Evolutionary conservation across 2,329 filamentous ascomycete genomes (phyloP).

Genomic region (Botrytis byssoidea): DNA sequence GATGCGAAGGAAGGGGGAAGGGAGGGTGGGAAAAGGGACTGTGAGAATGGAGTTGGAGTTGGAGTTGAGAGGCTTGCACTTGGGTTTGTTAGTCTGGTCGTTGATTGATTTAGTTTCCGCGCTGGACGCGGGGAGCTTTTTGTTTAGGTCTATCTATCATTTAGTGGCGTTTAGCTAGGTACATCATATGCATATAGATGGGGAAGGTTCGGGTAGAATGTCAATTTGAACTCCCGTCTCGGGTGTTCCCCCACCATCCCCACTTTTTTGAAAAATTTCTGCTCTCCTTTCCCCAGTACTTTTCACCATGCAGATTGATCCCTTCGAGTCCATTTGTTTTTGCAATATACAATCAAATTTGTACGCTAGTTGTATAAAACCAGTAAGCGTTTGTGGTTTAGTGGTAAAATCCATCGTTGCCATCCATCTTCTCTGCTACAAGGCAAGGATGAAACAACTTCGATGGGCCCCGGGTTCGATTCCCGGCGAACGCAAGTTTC

Average conservation of each 20-base stretch:
- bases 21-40: neutral
- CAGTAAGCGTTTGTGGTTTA: conserved; percentile 24
- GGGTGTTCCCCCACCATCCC: neutral
- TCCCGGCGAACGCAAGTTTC: too few relatives aligned
- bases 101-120: neutral
- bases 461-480: too few relatives aligned
- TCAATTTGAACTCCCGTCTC: neutral
- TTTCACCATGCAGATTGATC: too few relatives aligned
- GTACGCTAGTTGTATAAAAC: too few relatives aligned
- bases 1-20: neutral
- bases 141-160: neutral
- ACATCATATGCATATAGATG: neutral
- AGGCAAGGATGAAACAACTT: too few relatives aligned
- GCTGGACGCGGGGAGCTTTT: neutral
- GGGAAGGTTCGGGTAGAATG: neutral
- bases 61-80: neutral
- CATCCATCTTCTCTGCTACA: neutral
- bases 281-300: neutral
- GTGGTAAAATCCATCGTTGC: conserved; percentile 27
- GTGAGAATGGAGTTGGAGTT: neutral
- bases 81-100: neutral
- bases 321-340: fast-evolving
- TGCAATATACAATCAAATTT: too few relatives aligned
- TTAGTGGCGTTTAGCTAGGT: neutral
- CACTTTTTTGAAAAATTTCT: neutral